These are phyloP conservation scores for Eucalyptus lansdowneana DNA, from an alignment of 345 rosid species.

Conservation along the genomic window DNA sequence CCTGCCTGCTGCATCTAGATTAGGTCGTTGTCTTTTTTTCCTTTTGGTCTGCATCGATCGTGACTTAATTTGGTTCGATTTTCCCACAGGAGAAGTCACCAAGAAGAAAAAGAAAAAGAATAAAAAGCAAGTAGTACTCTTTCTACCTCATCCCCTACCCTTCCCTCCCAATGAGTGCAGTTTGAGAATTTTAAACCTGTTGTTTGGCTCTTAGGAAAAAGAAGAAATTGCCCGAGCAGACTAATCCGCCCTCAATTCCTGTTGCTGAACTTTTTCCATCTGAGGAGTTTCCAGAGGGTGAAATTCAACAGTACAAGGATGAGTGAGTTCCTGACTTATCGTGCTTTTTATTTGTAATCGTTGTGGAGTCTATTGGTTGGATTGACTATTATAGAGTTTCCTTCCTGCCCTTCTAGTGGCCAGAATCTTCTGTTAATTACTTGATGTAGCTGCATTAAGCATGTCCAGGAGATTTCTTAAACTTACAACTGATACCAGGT, in stretches of 20 bases:
- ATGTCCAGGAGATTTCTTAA: neutral
- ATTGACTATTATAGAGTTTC: neutral
- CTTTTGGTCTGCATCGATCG: neutral
- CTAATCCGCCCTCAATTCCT: slow-evolving; percentile 83
- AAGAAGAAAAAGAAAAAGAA: slow-evolving; percentile 97
- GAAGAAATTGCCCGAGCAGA: slow-evolving; percentile 65
- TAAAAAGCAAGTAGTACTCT: slow-evolving; percentile 74
- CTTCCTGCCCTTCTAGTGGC: neutral
- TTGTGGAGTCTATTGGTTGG: neutral
- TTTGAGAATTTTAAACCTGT: neutral
- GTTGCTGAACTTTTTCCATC: slow-evolving; percentile 74
- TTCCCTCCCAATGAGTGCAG: neutral
- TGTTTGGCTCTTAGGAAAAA: slow-evolving; percentile 45
- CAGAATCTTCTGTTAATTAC: neutral
- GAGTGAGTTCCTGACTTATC: slow-evolving; percentile 39
- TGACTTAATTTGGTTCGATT: neutral
- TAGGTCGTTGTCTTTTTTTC: neutral
- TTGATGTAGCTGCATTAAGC: neutral
- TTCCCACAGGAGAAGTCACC: slow-evolving; percentile 16
- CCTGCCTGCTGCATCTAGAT: neutral
- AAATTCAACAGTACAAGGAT: slow-evolving; percentile 89
- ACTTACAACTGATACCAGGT: neutral
- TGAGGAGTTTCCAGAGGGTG: slow-evolving; percentile 95
- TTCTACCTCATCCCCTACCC: neutral
- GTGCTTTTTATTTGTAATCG: neutral